A percentile compares a stretch with the other conserved stretches of the same genome.
Conservation (phyloP, 1,139 yeast species). For the Lodderomyces parapsilosis region DNA sequence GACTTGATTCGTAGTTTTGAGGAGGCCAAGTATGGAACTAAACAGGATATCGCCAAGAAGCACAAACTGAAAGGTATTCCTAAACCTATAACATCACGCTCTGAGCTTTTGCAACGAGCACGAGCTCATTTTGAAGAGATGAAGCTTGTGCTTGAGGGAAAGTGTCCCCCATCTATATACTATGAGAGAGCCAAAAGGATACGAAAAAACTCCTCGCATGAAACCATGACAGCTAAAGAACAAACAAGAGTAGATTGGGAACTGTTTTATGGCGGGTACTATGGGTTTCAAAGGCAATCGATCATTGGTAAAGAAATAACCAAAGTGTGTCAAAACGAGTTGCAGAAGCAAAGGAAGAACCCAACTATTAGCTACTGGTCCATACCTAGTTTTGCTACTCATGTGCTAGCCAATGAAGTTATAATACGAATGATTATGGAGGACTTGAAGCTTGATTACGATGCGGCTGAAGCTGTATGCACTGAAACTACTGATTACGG, state of each 20-base stretch:
- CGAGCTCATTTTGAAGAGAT: slow-evolving; percentile 31
- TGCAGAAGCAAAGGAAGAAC: slow-evolving; percentile 25
- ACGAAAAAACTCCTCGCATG: slow-evolving; percentile 33
- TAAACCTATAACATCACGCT: slow-evolving; percentile 24
- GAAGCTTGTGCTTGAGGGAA: slow-evolving; percentile 44
- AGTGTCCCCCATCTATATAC: slow-evolving; percentile 40
- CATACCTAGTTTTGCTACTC: slow-evolving; percentile 49
- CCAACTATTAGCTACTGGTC: slow-evolving; percentile 63
- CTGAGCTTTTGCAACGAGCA: slow-evolving; percentile 23
- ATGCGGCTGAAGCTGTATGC: slow-evolving; percentile 46
- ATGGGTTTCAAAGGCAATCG: slow-evolving; percentile 58
- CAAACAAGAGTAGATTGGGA: slow-evolving; percentile 47
- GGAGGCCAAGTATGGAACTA: slow-evolving; percentile 16
- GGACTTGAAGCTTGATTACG: slow-evolving; percentile 38
- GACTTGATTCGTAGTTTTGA: slow-evolving; percentile 12
- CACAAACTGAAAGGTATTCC: slow-evolving; percentile 26
- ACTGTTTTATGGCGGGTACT: slow-evolving; percentile 57
- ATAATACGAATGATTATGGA: slow-evolving; percentile 51
- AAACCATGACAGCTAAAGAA: slow-evolving; percentile 48
- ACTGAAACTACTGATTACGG: slow-evolving; percentile 59
- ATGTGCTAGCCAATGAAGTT: slow-evolving; percentile 65
- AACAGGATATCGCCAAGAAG: slow-evolving; percentile 18
- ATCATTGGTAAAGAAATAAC: slow-evolving; percentile 42
- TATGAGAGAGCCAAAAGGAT: slow-evolving; percentile 48
- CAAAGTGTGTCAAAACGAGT: slow-evolving; percentile 18